Conservation (phyloP, 2,329 filamentous ascomycete genomes). For the Phialophora expanda region DNA sequence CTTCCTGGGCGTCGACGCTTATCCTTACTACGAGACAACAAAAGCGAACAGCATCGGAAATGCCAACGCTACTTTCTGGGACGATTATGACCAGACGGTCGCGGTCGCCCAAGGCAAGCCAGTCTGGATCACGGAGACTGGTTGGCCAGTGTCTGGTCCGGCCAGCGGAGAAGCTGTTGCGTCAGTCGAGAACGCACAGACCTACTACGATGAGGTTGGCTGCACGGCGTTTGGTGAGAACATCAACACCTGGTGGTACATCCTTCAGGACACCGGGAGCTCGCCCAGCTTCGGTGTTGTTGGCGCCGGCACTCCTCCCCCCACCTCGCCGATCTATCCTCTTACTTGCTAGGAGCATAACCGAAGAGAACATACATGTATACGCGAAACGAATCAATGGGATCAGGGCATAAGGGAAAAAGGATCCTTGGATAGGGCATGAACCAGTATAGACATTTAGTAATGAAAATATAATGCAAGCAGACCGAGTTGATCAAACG, state of each 20-base stretch:
- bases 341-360: slow-evolving; percentile 43
- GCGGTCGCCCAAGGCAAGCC: slow-evolving; percentile 63
- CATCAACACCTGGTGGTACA: slow-evolving; percentile 54
- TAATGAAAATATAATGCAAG: slow-evolving; percentile 13
- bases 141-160: slow-evolving; percentile 65
- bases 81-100: slow-evolving; percentile 66
- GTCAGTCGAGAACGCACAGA: slow-evolving; percentile 63
- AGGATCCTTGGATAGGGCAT: not conserved
- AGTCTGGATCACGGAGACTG: slow-evolving; percentile 69
- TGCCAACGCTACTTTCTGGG: slow-evolving; percentile 70
- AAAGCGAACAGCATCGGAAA: slow-evolving; percentile 59
- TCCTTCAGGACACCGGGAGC: slow-evolving; percentile 45
- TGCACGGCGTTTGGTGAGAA: slow-evolving; percentile 56
- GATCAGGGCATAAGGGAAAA: not conserved
- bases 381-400: not conserved
- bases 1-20: slow-evolving; percentile 83
- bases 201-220: slow-evolving; percentile 67
- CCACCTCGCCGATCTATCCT: slow-evolving; percentile 48
- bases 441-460: not conserved
- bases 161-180: slow-evolving; percentile 62
- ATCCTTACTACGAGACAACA: slow-evolving; percentile 77
- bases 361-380: not conserved
- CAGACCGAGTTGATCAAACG: not conserved
- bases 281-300: slow-evolving; percentile 47
- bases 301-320: slow-evolving; percentile 40